Evolutionary conservation across 2,329 filamentous ascomycete species (phyloP).

Genomic region (Cordyceps fumosorosea): DNA sequence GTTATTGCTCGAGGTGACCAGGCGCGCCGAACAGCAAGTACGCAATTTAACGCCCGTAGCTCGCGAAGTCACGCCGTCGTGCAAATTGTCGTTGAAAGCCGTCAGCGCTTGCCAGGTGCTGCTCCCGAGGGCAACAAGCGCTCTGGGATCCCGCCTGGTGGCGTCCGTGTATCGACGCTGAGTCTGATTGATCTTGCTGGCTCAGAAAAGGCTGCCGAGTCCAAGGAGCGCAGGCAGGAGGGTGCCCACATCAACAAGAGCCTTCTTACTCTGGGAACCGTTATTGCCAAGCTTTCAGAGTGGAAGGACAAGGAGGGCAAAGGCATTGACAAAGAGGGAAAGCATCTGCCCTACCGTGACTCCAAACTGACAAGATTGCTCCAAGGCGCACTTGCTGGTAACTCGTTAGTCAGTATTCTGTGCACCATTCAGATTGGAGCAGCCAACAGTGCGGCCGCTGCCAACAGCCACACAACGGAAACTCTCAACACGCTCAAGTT

Average conservation of each 20-base stretch:
- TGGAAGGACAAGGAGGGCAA: conserved; percentile 77
- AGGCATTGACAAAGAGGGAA: conserved; percentile 70
- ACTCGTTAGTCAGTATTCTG: conserved; percentile 92
- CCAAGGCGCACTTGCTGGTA: conserved; percentile 86
- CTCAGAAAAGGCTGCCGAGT: conserved; percentile 91
- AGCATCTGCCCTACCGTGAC: conserved; percentile 93
- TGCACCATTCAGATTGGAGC: conserved; percentile 92
- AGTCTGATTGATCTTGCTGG: conserved; percentile 95
- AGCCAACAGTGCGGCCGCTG: conserved; percentile 61
- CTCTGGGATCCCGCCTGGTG: conserved; percentile 68
- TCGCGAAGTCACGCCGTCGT: conserved; percentile 97
- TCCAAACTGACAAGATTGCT: conserved; percentile 92
- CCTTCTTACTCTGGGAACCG: conserved; percentile 86
- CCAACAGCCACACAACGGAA: conserved; percentile 73
- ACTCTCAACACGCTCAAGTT: conserved; percentile 97
- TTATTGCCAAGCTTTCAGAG: conserved; percentile 87
- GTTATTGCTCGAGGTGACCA: conserved; percentile 94
- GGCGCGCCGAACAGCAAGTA: conserved; percentile 83
- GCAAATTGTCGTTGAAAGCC: conserved; percentile 95
- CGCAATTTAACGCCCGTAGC: conserved; percentile 93
- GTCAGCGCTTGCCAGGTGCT: conserved; percentile 67
- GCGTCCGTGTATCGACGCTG: conserved; percentile 89
- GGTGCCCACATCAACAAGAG: conserved; percentile 99
- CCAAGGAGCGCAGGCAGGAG: conserved; percentile 87
- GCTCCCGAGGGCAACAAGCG: conserved; percentile 53